Base-by-base conservation (phyloP, 2,329 filamentous ascomycete genomes). In the Alternaria hordeiaustralica region DNA sequence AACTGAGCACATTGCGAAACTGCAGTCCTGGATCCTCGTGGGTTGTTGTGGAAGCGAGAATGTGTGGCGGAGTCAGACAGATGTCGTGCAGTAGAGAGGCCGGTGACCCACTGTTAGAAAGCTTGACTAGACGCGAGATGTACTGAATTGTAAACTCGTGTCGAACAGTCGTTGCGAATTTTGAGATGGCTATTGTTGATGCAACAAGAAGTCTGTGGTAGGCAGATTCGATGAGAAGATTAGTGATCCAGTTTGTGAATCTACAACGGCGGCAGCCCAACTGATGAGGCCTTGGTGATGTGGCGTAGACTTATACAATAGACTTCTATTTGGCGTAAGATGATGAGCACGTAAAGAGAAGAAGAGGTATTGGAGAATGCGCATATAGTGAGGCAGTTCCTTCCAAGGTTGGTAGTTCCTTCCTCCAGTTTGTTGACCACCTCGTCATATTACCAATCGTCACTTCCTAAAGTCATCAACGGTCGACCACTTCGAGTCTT, bases 61-160 rank as follows among this genome's bases (percentile, higher is more conserved):
- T 44, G 47, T 53, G 45, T 41, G 21, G 53, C 55, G 47, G 18
- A 49, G 26, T 11, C 18, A 13, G 33, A 26, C 6, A 41, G 47
- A 58, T 63, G 61, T 63, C 57, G 28, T 63, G 57, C 45, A 60
- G 61, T 33, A 51, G 20, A n/a, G 30, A 46, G 21, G 30, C 51
- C 23, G 50, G 21, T 36, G 55, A 33, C 36, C 56, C 49, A 63
- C 10, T 23, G 23, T 21, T 33, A 30, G 18, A 47, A 63, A 50
- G 57, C 56, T 55, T 55, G 61, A 44, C 58, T 30, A 20, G 25
- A 23, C 23, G 43, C 50, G n/a, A 11, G 26, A 23, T 13, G 15
- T 15, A 7, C 8, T 7, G 43, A 36, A 6, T 28, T 55, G 33
- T 20, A 53, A 46, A 51, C 33, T 33, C 21, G 33, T 33, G 1